These are phyloP conservation scores for Limnanthes douglasii DNA, from an alignment of 345 rosid genomes.

Conservation along the genomic window DNA sequence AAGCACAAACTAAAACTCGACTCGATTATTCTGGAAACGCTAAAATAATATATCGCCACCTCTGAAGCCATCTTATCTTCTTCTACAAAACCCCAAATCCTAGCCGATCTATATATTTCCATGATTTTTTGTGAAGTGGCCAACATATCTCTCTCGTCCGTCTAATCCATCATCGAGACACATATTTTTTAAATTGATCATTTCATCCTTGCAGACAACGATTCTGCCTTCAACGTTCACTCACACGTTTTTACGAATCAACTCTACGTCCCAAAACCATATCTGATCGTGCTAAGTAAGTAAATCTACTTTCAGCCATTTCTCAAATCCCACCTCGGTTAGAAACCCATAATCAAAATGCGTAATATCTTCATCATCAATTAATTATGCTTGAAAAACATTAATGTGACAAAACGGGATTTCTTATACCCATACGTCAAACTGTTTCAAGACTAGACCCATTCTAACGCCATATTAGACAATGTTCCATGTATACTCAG, in stretches of 20 bases:
- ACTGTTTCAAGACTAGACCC: conserved; percentile 97
- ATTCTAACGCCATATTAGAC: conserved; percentile 71
- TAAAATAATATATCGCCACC: conserved; percentile 22
- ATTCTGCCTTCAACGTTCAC: conserved; percentile 81
- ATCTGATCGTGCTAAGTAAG: conserved; percentile 90
- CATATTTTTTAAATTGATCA: conserved; percentile 49
- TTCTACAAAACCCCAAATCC: conserved; percentile 48
- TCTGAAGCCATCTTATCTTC: conserved; percentile 21
- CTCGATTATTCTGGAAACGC: conserved; percentile 31
- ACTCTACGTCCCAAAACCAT: conserved; percentile 95
- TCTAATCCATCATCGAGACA: conserved; percentile 65
- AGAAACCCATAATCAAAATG: conserved; percentile 81
- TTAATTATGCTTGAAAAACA: conserved; percentile 67
- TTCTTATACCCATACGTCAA: conserved; percentile 95
- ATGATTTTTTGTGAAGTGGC: conserved; percentile 65
- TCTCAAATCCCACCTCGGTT: conserved; percentile 63
- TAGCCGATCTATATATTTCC: conserved; percentile 72
- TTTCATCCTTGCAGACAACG: conserved; percentile 73
- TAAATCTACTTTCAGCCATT: conserved; percentile 85
- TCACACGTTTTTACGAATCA: conserved; percentile 91
- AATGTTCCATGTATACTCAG: conserved; percentile 94
- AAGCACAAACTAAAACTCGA: conserved; percentile 52
- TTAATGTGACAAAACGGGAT: conserved; percentile 96
- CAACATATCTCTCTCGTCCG: conserved; percentile 72
- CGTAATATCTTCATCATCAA: conserved; percentile 72